Evolutionary conservation across 495 filamentous ascomycete species (phyloP).

Genomic region (Lasiosphaeria miniovina): DNA sequence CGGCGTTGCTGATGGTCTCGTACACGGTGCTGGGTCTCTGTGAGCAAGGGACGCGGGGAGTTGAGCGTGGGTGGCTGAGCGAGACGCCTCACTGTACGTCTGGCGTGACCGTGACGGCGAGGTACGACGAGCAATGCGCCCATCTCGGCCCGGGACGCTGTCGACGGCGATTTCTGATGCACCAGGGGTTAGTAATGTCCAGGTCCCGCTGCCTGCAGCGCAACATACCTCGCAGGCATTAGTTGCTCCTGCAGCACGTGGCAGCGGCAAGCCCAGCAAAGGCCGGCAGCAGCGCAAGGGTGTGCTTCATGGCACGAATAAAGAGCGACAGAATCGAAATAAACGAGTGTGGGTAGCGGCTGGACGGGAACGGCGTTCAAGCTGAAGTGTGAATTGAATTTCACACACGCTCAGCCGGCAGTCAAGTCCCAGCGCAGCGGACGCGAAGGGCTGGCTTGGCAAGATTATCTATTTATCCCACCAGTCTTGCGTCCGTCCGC

Average conservation of each 20-base stretch:
- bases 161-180: slow-evolving; percentile 4
- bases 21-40: slow-evolving; percentile 7
- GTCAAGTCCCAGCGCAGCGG: too few species aligned
- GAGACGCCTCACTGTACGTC: background rate
- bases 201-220: background rate
- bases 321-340: slow-evolving; percentile 10
- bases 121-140: slow-evolving; percentile 12
- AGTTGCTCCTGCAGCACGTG: slow-evolving; percentile 19
- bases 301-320: slow-evolving; percentile 15
- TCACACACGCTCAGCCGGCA: too few species aligned
- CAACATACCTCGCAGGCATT: slow-evolving; percentile 17
- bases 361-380: too few species aligned
- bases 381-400: too few species aligned
- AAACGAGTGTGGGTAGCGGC: slow-evolving; percentile 5
- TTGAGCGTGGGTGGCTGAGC: background rate
- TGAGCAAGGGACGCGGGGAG: background rate
- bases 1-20: slow-evolving; percentile 8
- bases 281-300: slow-evolving; percentile 6
- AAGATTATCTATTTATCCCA: too few species aligned
- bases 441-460: too few species aligned
- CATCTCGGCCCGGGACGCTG: slow-evolving; percentile 1
- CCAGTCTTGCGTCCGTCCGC: too few species aligned
- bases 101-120: slow-evolving; percentile 16
- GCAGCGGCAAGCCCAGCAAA: slow-evolving; percentile 18
- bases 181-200: background rate